Conservation (phyloP, 257 asterid genomes). For the Jaltomata sinuosa region DNA sequence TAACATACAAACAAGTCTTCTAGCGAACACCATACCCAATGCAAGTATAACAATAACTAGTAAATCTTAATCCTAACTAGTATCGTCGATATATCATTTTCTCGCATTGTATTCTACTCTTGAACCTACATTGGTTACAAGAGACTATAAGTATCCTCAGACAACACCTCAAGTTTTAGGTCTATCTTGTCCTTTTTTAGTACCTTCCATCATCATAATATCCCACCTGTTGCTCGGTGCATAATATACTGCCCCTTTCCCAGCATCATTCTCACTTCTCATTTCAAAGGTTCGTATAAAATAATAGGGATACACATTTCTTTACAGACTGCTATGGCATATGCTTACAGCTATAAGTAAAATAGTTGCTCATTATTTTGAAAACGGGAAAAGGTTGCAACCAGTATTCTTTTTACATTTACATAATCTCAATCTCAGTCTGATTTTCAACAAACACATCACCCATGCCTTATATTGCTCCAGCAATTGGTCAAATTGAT, state of each 20-base stretch:
- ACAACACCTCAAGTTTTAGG: background rate
- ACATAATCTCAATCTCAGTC: background rate
- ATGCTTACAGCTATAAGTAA: background rate
- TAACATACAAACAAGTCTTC: background rate
- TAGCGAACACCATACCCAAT: background rate
- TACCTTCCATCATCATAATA: background rate
- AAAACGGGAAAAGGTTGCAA: background rate
- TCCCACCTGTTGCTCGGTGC: background rate
- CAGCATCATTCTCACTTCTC: background rate
- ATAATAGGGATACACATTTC: background rate
- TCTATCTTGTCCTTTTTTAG: background rate
- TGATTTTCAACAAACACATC: background rate
- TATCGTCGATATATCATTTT: background rate
- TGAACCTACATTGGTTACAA: background rate
- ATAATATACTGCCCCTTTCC: background rate
- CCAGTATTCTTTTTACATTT: background rate
- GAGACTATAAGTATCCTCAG: background rate
- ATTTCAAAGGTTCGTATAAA: background rate
- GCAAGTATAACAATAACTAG: background rate
- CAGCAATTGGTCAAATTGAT: background rate
- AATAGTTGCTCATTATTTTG: background rate
- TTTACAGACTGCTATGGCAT: background rate
- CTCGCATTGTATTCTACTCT: background rate
- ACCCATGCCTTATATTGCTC: background rate
- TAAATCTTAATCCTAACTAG: background rate